Conservation (phyloP, 164 flowering plant species). For the Chimonanthus salicifolius region DNA sequence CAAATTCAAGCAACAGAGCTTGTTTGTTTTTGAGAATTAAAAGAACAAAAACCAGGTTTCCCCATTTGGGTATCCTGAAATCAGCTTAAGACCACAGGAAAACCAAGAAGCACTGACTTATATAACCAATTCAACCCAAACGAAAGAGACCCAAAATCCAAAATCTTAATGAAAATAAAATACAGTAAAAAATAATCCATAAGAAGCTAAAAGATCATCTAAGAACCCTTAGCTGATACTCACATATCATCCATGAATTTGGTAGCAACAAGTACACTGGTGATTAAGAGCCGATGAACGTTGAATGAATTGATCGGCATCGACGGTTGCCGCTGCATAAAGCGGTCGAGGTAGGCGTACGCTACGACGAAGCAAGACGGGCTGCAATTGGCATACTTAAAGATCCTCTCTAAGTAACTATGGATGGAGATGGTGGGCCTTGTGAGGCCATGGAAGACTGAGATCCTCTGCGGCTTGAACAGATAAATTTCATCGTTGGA, state of each 20-base stretch:
- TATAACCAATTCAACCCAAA: too few relatives aligned
- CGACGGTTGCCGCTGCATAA: slow-evolving; percentile 31
- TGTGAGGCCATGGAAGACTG: slow-evolving; percentile 51
- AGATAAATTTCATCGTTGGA: slow-evolving; percentile 24
- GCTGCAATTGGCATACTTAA: slow-evolving; percentile 63
- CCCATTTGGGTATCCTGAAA: background rate
- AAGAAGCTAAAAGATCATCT: background rate
- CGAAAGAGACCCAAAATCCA: background rate
- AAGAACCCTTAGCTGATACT: slow-evolving; percentile 14
- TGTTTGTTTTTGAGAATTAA: background rate
- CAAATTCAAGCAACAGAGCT: background rate
- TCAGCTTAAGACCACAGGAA: background rate
- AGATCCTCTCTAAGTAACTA: slow-evolving; percentile 56
- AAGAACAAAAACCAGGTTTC: background rate
- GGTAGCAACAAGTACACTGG: slow-evolving; percentile 46
- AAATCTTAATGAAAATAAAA: background rate
- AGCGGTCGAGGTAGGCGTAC: slow-evolving; percentile 55
- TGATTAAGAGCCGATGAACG: slow-evolving; percentile 48
- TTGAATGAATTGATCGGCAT: slow-evolving; percentile 45
- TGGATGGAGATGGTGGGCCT: slow-evolving; percentile 47
- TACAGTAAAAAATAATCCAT: background rate
- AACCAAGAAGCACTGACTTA: background rate
- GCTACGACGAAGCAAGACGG: slow-evolving; percentile 60
- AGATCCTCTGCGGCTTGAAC: slow-evolving; percentile 18
- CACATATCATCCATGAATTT: slow-evolving; percentile 53